phyloP scores from a whole-genome alignment of 2,329 filamentous ascomycete species.

The Cyphellophora attinorum region DNA sequence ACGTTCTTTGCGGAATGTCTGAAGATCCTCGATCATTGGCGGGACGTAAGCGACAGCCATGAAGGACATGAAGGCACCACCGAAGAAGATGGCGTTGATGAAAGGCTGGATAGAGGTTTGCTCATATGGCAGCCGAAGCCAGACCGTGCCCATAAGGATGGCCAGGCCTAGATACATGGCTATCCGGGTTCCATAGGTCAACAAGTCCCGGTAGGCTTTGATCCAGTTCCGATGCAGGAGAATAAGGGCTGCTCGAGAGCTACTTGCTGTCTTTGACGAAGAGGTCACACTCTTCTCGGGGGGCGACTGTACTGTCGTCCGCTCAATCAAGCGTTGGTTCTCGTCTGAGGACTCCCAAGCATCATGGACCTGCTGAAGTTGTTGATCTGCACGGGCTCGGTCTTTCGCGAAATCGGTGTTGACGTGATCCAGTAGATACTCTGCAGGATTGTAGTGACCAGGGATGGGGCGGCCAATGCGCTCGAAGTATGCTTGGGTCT shows the following conservation, averaged over 20 bases:
- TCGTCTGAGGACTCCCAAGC: constrained; percentile 38
- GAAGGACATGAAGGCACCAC: constrained; percentile 67
- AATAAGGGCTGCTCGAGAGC: constrained; percentile 48
- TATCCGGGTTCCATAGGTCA: constrained; percentile 73
- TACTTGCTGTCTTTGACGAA: constrained; percentile 3
- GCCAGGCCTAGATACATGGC: constrained; percentile 63
- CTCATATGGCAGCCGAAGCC: constrained; percentile 58
- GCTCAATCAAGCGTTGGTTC: constrained; percentile 1
- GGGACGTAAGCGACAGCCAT: constrained; percentile 82
- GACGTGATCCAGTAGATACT: constrained; percentile 40
- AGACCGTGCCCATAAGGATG: constrained; percentile 55
- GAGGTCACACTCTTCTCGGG: neutral
- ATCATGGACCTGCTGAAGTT: constrained; percentile 52
- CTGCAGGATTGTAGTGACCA: constrained; percentile 44
- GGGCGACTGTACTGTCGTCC: neutral
- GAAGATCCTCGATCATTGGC: constrained; percentile 68
- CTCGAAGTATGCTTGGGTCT: constrained; percentile 56
- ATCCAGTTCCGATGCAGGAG: constrained; percentile 71
- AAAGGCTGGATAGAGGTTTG: constrained; percentile 71
- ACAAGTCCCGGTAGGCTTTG: constrained; percentile 74
- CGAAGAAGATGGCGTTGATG: constrained; percentile 73
- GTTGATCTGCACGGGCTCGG: constrained; percentile 33
- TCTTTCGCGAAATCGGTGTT: constrained; percentile 53
- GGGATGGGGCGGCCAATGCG: constrained; percentile 45
- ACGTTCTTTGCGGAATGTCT: constrained; percentile 65